These are phyloP conservation scores for Pseudogymnoascus sp. DNA, from an alignment of 2,329 filamentous ascomycete genomes.

Conservation along the genomic window DNA sequence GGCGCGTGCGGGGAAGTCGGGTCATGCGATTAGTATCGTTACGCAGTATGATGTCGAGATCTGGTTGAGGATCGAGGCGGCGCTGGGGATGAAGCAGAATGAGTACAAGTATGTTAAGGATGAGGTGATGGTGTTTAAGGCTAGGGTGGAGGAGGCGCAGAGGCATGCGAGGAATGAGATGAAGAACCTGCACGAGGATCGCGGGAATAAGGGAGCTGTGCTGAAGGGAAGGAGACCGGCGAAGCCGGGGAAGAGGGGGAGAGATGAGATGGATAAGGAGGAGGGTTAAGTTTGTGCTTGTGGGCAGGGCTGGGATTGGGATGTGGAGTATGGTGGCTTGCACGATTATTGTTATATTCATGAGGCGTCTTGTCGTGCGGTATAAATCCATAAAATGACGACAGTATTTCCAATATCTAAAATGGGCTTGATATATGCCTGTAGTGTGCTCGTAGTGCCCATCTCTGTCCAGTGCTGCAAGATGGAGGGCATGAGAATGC, in stretches of 20 bases:
- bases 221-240: slow-evolving; percentile 43
- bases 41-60: slow-evolving; percentile 85
- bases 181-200: slow-evolving; percentile 69
- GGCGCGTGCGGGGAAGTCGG: slow-evolving; percentile 76
- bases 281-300: slow-evolving; percentile 22
- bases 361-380: not conserved
- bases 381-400: not conserved
- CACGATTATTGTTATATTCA: not conserved
- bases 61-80: slow-evolving; percentile 72
- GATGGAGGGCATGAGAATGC: not conserved
- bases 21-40: slow-evolving; percentile 70
- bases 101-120: slow-evolving; percentile 67
- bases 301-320: not conserved
- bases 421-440: not conserved
- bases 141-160: slow-evolving; percentile 75
- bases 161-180: slow-evolving; percentile 70
- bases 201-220: slow-evolving; percentile 39
- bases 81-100: slow-evolving; percentile 66
- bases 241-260: slow-evolving; percentile 42
- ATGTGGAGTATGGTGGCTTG: slow-evolving; percentile 1
- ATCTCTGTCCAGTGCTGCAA: not conserved
- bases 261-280: slow-evolving; percentile 37
- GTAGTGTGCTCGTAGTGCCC: not conserved
- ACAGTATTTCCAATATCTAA: not conserved
- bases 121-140: slow-evolving; percentile 74